Evolutionary conservation across 208 protist species (phyloP).

Genomic region (Trypanosoma cruzi): DNA sequence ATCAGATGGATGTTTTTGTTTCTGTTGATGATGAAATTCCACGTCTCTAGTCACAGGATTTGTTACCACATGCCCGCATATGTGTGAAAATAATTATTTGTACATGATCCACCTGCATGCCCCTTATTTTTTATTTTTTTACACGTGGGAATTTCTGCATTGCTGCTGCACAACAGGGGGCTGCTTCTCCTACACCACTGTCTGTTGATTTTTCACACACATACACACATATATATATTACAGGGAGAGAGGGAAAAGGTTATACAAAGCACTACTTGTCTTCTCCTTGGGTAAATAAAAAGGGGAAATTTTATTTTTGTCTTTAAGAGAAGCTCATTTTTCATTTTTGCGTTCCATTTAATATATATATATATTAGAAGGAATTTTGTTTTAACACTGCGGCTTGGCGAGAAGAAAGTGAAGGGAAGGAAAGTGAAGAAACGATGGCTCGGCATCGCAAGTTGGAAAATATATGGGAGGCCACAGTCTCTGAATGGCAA

Average conservation of each 20-base stretch:
- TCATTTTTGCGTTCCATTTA: too few relatives aligned
- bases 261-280: neutral
- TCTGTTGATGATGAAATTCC: neutral
- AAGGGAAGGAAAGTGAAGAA: too few relatives aligned
- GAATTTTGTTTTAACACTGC: neutral
- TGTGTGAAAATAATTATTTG: neutral
- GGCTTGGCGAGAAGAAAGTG: neutral
- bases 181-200: neutral
- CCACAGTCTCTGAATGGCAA: conserved; percentile 13
- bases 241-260: neutral
- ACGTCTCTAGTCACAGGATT: neutral
- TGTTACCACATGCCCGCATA: too few relatives aligned
- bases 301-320: neutral
- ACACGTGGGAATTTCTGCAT: too few relatives aligned
- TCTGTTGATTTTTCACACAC: neutral
- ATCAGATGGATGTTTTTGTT: conserved; percentile 1
- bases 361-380: too few relatives aligned
- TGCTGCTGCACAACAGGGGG: neutral
- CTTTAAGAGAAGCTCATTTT: neutral
- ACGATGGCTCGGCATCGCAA: neutral
- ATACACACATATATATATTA: neutral
- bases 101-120: neutral
- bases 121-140: too few relatives aligned
- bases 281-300: neutral
- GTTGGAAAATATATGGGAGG: neutral